Conservation (phyloP, 1,139 yeast species). For the Geotrichum australiense region DNA sequence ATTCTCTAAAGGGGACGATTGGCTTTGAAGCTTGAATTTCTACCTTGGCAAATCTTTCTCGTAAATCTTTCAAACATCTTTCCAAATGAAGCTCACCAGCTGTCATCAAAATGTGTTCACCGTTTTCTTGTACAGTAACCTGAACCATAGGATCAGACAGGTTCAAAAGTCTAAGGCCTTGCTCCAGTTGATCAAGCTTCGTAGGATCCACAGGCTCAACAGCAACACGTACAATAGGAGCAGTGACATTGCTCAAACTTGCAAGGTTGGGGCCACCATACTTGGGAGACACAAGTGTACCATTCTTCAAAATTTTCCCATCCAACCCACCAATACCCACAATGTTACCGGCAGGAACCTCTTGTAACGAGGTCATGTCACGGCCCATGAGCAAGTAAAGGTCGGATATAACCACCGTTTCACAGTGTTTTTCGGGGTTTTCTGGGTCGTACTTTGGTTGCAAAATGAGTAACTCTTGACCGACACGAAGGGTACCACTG, state of each 20-base stretch:
- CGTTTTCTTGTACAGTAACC: conserved; percentile 76
- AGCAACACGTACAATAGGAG: conserved; percentile 92
- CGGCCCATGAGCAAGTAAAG: conserved; percentile 87
- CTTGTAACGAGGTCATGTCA: conserved; percentile 67
- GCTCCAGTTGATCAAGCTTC: conserved; percentile 65
- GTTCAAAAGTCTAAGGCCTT: conserved; percentile 70
- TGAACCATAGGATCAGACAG: conserved; percentile 93
- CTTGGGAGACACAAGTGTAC: conserved; percentile 56
- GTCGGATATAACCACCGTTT: conserved; percentile 51
- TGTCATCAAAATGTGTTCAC: conserved; percentile 84
- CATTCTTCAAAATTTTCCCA: conserved; percentile 74
- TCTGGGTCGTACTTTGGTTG: conserved; percentile 86
- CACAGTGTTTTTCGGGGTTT: conserved; percentile 52
- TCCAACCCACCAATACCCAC: conserved; percentile 93
- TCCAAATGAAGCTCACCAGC: conserved; percentile 96
- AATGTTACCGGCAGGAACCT: conserved; percentile 91
- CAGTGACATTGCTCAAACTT: conserved; percentile 55
- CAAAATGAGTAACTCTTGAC: conserved; percentile 65
- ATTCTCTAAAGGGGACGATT: conserved; percentile 90
- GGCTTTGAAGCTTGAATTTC: conserved; percentile 86
- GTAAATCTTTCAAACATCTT: conserved; percentile 80
- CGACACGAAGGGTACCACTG: conserved; percentile 71
- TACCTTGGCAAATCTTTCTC: conserved; percentile 86
- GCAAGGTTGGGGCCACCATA: conserved; percentile 60
- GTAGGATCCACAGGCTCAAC: conserved; percentile 87